phyloP scores from a whole-genome alignment of 352 stramenopile species.

The Achlya hypogyna region DNA sequence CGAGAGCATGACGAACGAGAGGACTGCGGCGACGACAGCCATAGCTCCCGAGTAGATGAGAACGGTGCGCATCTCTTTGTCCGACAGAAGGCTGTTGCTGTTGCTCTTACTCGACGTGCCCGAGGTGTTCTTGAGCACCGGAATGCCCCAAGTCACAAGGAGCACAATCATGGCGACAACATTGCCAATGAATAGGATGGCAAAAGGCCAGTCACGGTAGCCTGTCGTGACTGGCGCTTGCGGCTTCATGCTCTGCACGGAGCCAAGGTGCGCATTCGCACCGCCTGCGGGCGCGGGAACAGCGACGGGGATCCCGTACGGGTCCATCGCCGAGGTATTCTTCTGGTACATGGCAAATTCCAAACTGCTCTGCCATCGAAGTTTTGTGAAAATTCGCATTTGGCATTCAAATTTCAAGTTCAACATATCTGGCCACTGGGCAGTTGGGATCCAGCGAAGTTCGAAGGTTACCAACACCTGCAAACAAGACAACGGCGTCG shows the following conservation, averaged over 20 bases:
- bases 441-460: no score
- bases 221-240: constrained; percentile 20
- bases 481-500: no score
- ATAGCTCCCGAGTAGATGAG: constrained; percentile 45
- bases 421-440: no score
- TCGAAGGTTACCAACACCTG: no score
- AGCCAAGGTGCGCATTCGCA: not conserved
- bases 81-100: constrained; percentile 31
- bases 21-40: constrained; percentile 44
- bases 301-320: not conserved
- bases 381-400: not conserved
- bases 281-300: constrained; percentile 3
- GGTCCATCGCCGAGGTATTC: not conserved
- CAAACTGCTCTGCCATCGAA: not conserved
- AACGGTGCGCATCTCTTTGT: constrained; percentile 50
- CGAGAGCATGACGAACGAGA: constrained; percentile 61
- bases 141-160: constrained; percentile 55
- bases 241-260: constrained; percentile 12
- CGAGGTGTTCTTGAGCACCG: constrained; percentile 39
- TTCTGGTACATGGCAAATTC: constrained; percentile 12
- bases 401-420: not conserved
- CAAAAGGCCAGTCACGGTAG: constrained; percentile 75
- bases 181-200: constrained; percentile 67
- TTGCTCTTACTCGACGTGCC: constrained; percentile 26
- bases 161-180: constrained; percentile 60